Base-by-base conservation (phyloP, 371 early-diverging fungal species). In the Mortierella sp. region DNA sequence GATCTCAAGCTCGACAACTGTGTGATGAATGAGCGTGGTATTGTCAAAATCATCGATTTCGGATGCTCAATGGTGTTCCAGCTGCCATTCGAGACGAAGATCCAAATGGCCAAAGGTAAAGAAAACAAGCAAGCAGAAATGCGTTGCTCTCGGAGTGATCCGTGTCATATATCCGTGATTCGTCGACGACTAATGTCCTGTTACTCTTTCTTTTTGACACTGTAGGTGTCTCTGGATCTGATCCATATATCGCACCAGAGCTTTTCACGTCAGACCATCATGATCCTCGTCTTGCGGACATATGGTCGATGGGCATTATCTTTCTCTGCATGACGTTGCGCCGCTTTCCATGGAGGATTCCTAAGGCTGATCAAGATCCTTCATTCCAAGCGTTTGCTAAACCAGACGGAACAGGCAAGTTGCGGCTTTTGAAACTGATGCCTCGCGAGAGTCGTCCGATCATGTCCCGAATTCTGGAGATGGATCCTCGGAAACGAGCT, bases 161-260 rank as follows among this genome's bases (percentile, higher is more conserved):
- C n/a, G n/a, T n/a, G n/a, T n/a, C n/a, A n/a, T n/a, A 46, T 61
- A 54, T 52, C 55, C 14, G 37, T 46, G n/a, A 3, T 15, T 21
- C 11, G 27, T 31, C 24, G 15, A 7, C 21, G 11, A 41, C 3
- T 14, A 34, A 24, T 26, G 9, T n/a, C 19, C 6, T 26, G 23
- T 11, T 37, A 39, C 34, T 43, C 24, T 50, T 55, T 42, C 23
- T 47, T 49, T 55, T 30, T 50, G 48, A 34, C 26, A 31, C 30
- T 55, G 68, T 19, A 81, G 95, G 95, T 24, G 80, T 92, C 26
- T 92, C 86, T 53, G 97, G 97, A 8, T 92, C 93, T 9, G 92
- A 93, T 44, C 95, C 96, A 17, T 97, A 95, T 78, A 96, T 96
- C 61, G 94, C 95, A 0, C 97, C 97, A 27, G 97, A 97, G 83